A percentile compares a stretch with the other conserved stretches of the same genome.
These are phyloP conservation scores for Fusarium fracticaudum DNA, from an alignment of 2,329 filamentous ascomycete species.

Conservation along the genomic window DNA sequence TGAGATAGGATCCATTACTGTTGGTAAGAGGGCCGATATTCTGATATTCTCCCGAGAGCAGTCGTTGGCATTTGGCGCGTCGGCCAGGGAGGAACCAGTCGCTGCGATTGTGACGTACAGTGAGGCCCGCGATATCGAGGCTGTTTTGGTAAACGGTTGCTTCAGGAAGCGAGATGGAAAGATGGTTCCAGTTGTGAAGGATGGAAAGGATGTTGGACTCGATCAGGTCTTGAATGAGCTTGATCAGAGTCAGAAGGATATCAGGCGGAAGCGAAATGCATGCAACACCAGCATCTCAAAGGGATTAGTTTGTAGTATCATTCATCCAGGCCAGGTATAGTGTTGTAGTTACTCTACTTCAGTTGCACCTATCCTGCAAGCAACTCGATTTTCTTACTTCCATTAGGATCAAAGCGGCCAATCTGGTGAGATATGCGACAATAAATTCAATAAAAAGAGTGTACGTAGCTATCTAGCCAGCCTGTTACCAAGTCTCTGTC, in stretches of 20 bases:
- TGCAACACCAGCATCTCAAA: not conserved
- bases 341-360: too few relatives aligned
- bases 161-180: not conserved
- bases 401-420: too few relatives aligned
- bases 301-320: not conserved
- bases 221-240: not conserved
- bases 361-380: too few relatives aligned
- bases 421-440: fast-evolving
- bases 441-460: not conserved
- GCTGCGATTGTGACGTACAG: not conserved
- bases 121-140: not conserved
- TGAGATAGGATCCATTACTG: not conserved
- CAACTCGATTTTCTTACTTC: too few relatives aligned
- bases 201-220: not conserved
- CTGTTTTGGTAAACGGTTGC: not conserved
- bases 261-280: not conserved
- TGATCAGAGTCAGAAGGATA: not conserved
- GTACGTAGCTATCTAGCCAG: not conserved
- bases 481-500: fast-evolving
- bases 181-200: not conserved
- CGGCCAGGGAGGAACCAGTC: not conserved
- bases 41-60: not conserved
- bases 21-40: not conserved
- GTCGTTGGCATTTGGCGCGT: not conserved
- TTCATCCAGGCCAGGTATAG: not conserved